These are phyloP conservation scores for Skeletonema menzelii DNA, from an alignment of 108 stramenopile species.

Conservation along the genomic window DNA sequence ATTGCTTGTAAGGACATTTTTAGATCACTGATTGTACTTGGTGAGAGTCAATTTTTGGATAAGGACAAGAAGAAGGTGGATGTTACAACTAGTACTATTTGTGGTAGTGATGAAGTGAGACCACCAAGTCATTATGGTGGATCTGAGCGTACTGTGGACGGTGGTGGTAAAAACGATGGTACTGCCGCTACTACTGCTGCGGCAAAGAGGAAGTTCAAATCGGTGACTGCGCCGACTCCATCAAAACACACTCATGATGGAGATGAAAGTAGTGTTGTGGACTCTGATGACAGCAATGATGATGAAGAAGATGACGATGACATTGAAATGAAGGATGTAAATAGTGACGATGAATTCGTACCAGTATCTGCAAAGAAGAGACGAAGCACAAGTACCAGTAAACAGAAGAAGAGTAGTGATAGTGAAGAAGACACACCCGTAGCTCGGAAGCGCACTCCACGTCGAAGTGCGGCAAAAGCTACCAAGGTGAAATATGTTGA, in stretches of 20 bases:
- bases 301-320: conserved; percentile 10
- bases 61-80: neutral
- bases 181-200: neutral
- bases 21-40: conserved; percentile 74
- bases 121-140: conserved; percentile 59
- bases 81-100: too few species aligned
- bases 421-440: conserved; percentile 13
- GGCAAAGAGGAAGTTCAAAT: conserved; percentile 8
- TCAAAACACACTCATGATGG: neutral
- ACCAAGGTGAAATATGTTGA: conserved; percentile 44
- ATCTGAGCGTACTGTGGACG: conserved; percentile 72
- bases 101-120: conserved; percentile 7
- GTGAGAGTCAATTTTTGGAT: conserved; percentile 45
- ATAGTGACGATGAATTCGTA: conserved; percentile 48
- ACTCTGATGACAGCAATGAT: conserved; percentile 6
- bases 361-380: conserved; percentile 41
- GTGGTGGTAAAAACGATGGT: conserved; percentile 33
- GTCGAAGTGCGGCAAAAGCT: conserved; percentile 26
- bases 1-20: conserved; percentile 63
- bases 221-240: neutral
- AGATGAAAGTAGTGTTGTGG: conserved; percentile 11
- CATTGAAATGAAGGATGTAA: conserved; percentile 12
- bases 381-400: conserved; percentile 7
- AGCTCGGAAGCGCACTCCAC: conserved; percentile 27
- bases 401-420: conserved; percentile 11